These are phyloP conservation scores for Penicillium sp. DNA, from an alignment of 2,329 filamentous ascomycete species.

Conservation along the genomic window DNA sequence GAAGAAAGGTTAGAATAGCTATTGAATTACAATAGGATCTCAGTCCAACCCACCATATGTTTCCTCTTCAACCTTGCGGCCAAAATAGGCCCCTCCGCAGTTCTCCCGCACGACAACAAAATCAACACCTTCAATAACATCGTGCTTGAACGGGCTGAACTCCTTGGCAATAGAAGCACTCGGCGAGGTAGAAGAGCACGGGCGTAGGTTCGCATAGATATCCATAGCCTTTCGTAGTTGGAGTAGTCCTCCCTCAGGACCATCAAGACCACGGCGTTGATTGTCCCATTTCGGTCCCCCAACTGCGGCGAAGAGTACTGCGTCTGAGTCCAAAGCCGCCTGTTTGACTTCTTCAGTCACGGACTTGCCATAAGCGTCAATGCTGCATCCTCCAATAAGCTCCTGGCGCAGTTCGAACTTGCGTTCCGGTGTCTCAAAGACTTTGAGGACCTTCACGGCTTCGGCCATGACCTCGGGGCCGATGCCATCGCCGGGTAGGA, in stretches of 20 bases:
- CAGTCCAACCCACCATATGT: slow-evolving; percentile 30
- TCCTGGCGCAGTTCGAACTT: slow-evolving; percentile 82
- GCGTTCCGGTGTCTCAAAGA: slow-evolving; percentile 65
- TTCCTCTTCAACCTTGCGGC: slow-evolving; percentile 36
- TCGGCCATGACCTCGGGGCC: slow-evolving; percentile 65
- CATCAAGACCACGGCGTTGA: slow-evolving; percentile 59
- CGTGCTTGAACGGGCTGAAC: slow-evolving; percentile 75
- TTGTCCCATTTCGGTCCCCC: slow-evolving; percentile 92
- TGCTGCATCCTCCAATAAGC: slow-evolving; percentile 81
- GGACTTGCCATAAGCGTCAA: slow-evolving; percentile 70
- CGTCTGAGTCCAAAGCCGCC: slow-evolving; percentile 76
- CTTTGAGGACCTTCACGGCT: slow-evolving; percentile 63
- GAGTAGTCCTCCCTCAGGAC: slow-evolving; percentile 84
- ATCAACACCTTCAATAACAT: slow-evolving; percentile 77
- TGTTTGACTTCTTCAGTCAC: slow-evolving; percentile 75
- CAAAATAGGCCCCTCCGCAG: slow-evolving; percentile 44
- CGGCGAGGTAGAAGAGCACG: slow-evolving; percentile 72
- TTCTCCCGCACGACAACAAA: slow-evolving; percentile 59
- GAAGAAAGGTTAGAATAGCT: not conserved
- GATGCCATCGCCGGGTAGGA: slow-evolving; percentile 75
- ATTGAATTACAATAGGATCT: slow-evolving; percentile 48
- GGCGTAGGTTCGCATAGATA: slow-evolving; percentile 86
- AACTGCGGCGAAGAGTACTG: slow-evolving; percentile 83
- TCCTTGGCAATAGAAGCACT: slow-evolving; percentile 68
- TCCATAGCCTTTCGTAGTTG: slow-evolving; percentile 81